Evolutionary conservation across 2,329 filamentous ascomycete species (phyloP).

Genomic region (Ophiosphaerella herpotricha): DNA sequence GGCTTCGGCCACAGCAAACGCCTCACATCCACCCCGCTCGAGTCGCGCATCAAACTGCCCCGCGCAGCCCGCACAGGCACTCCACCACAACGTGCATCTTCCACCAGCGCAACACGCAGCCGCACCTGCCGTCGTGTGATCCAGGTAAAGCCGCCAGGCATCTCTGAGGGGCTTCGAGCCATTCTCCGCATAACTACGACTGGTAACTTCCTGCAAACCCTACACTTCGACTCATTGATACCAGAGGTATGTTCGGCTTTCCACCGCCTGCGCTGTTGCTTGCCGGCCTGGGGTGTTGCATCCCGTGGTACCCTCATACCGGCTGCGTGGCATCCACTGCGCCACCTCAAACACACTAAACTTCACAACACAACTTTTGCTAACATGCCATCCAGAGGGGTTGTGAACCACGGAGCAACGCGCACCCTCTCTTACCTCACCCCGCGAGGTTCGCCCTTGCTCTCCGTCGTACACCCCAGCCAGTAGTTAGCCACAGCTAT

Average conservation of each 20-base stretch:
- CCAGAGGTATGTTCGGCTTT: conserved; percentile 36
- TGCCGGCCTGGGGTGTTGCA: conserved; percentile 7
- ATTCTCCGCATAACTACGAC: conserved; percentile 38
- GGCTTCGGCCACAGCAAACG: conserved; percentile 43
- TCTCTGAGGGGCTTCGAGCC: conserved; percentile 49
- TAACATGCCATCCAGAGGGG: conserved; percentile 29
- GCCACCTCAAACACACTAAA: conserved; percentile 14
- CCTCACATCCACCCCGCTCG: conserved; percentile 34
- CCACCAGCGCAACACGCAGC: conserved; percentile 30
- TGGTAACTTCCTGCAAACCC: conserved; percentile 21
- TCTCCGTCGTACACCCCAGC: conserved; percentile 19
- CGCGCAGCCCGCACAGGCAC: conserved; percentile 38
- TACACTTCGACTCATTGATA: conserved; percentile 25
- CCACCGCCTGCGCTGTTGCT: conserved; percentile 3
- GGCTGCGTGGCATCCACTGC: conserved; percentile 14
- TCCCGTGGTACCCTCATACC: conserved; percentile 16
- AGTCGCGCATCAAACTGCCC: conserved; percentile 36
- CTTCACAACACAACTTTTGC: conserved; percentile 14
- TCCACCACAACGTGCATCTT: conserved; percentile 28
- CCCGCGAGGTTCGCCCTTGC: conserved; percentile 45
- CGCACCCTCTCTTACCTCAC: conserved; percentile 29
- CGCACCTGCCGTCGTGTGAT: conserved; percentile 40
- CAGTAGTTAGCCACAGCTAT: conserved; percentile 57
- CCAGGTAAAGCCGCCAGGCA: conserved; percentile 39
- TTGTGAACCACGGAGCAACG: conserved; percentile 25